Conservation (phyloP, 2,329 filamentous ascomycete genomes). For the Fusarium sp. region DNA sequence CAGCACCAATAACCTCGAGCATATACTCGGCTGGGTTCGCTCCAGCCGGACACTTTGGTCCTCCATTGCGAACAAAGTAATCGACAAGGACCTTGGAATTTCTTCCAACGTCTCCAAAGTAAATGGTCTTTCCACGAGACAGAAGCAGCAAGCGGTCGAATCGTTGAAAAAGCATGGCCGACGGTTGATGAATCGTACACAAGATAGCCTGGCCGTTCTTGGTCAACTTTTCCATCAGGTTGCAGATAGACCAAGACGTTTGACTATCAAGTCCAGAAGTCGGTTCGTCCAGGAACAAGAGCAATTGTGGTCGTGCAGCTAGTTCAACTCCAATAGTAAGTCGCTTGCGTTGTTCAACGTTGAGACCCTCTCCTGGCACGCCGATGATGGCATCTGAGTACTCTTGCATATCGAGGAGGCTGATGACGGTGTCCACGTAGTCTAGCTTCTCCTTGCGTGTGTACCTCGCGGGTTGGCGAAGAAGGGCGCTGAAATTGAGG, state of each 20-base stretch:
- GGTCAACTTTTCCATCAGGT: constrained; percentile 70
- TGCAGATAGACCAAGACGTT: constrained; percentile 69
- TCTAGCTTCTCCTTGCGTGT: constrained; percentile 78
- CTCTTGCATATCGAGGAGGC: constrained; percentile 71
- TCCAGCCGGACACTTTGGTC: constrained; percentile 61
- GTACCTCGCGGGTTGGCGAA: constrained; percentile 79
- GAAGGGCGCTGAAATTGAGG: constrained; percentile 81
- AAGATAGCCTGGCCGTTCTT: constrained; percentile 61
- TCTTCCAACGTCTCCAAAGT: constrained; percentile 73
- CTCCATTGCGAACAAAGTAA: constrained; percentile 74
- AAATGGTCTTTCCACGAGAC: constrained; percentile 72
- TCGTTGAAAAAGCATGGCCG: constrained; percentile 60
- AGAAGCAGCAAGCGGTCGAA: constrained; percentile 71
- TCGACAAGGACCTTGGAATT: constrained; percentile 65
- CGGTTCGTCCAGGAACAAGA: constrained; percentile 71
- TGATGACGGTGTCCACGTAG: constrained; percentile 82
- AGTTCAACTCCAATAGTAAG: constrained; percentile 69
- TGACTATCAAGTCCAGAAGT: constrained; percentile 70
- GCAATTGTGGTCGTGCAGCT: constrained; percentile 63
- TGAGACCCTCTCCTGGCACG: constrained; percentile 67
- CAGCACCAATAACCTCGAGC: constrained; percentile 60
- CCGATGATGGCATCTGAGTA: constrained; percentile 74
- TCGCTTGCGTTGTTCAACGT: constrained; percentile 69
- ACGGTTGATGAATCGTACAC: constrained; percentile 65
- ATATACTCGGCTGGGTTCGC: constrained; percentile 79